These are phyloP conservation scores for Albophoma yamanashiensis DNA, from an alignment of 2,329 filamentous ascomycete genomes.

Conservation along the genomic window DNA sequence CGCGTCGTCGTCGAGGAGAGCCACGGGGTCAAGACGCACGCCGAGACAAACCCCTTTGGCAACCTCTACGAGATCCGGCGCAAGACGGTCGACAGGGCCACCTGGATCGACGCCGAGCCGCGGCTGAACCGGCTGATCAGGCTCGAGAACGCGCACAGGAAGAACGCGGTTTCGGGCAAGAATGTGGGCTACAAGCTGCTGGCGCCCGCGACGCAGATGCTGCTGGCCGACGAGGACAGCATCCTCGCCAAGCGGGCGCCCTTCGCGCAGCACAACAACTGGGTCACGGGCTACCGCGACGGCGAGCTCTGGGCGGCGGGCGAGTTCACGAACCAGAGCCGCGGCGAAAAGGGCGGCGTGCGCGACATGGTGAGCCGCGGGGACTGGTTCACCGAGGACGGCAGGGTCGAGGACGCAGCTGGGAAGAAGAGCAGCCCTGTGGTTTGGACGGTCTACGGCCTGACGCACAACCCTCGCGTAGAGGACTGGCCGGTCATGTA, in stretches of 20 bases:
- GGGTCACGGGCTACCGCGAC: slow-evolving; percentile 38
- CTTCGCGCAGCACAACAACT: slow-evolving; percentile 35
- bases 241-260: slow-evolving; percentile 29
- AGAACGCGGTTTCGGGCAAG: slow-evolving; percentile 36
- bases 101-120: slow-evolving; percentile 42
- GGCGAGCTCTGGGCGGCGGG: slow-evolving; percentile 40
- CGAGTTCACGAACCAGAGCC: slow-evolving; percentile 40
- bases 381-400: slow-evolving; percentile 31
- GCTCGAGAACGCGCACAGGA: slow-evolving; percentile 33
- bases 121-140: slow-evolving; percentile 38
- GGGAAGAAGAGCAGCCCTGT: slow-evolving; percentile 20
- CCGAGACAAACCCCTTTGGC: slow-evolving; percentile 47
- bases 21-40: slow-evolving; percentile 26
- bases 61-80: slow-evolving; percentile 48
- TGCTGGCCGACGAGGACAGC: slow-evolving; percentile 34
- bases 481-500: slow-evolving; percentile 42
- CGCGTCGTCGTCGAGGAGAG: slow-evolving; percentile 33
- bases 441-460: slow-evolving; percentile 37
- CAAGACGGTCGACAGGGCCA: slow-evolving; percentile 31
- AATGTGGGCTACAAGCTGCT: slow-evolving; percentile 39
- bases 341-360: slow-evolving; percentile 30
- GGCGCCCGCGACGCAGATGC: slow-evolving; percentile 32
- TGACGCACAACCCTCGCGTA: slow-evolving; percentile 36
- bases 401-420: slow-evolving; percentile 2
- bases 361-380: slow-evolving; percentile 33